Base-by-base conservation (phyloP, 768 basidiomycete genomes). In the Chlorophyllum brunneum region DNA sequence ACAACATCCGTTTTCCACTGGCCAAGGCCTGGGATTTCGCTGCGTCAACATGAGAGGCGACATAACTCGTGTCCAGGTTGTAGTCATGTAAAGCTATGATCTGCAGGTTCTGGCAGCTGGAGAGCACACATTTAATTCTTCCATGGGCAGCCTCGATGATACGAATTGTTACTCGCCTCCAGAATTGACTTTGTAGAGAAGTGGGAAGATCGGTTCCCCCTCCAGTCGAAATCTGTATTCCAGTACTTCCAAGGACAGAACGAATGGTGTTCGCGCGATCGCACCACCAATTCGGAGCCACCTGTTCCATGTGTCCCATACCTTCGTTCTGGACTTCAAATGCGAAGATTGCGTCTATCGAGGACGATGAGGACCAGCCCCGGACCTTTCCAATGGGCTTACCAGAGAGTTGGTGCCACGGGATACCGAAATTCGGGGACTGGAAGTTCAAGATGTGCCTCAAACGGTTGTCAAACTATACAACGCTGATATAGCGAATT, bases 1-100 rank as follows among this genome's bases (percentile, higher is more conserved):
- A 67, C 58, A 74, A 33, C 64, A 73, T 16, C 54, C 72, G 47
- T 53, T 66, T 58, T 60, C 72, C 60, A 62, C 67, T 54, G 55
- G 65, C 55, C 60, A 67, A 43, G 58, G 71, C 59, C 60, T 69
- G 42, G 65, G 72, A 61, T 67, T 70, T 59, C 67, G 70, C 20
- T 23, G 74, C 51, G 63, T 70, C 34, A 67, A 78, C 59, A 65
- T 73, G 62, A 45, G 68, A 53, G 20, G 63, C 39, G 68, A 77
- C 37, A 61, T 79, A 30, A 60, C 71, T 37, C 72, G 77, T 76
- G 65, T 80, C 39, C 61, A 72, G 33, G 61, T 70, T 55, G 61
- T 79, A 62, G 73, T 79, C 57, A 43, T 64, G 63, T 15, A 63
- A 34, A 7, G 61, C 63, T 15, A 61, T 58, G 11, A 64, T 60